Evolutionary conservation across 2,329 filamentous ascomycete genomes (phyloP), one percentile per base, ranked within the genome.

Genomic region (Fusarium pseudoanthophilum): DNA sequence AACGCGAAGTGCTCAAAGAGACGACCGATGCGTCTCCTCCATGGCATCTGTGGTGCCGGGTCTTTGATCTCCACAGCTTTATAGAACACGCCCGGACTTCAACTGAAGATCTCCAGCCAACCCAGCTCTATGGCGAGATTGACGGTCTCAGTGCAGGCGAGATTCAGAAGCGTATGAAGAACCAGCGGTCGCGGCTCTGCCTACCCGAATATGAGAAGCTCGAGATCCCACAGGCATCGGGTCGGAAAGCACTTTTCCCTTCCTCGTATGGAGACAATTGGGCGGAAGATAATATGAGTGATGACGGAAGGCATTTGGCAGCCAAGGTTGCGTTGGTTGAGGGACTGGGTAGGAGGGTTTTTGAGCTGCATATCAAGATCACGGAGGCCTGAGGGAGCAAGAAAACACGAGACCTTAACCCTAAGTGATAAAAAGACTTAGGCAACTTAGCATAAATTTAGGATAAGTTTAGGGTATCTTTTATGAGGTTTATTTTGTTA

Each of bases 31-130:
- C 26, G 8, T 24, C 34, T 11, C 40, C 59, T 11, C 40, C 59
- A 9, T 74, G 60, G 64, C 60, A 45, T 16, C 58, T 64, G 11
- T 78, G 76, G 76, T 77, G 75, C 15, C 74, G 75, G 18, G 56
- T 70, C 9, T 78, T 78, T 45, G 42, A 69, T 32, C 61, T 61
- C 59, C 4, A 45, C 10, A 37, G 34, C 4, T 75, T 78, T 28
- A 53, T 74, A n/a, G 20, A 61, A 11, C 43, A 39, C 2, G 48
- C 56, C 11, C 46, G 57, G 7, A 67, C 61, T 13, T 60, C 56
- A 1, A 9, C 18, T 2, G 39, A 56, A 6, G 67, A 68, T 7
- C 28, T 68, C 18, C 26, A 42, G 8, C 40, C 51, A 9, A 64
- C 62, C 3, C 60, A 74, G n/a, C 48, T 70, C 7, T 75, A 72